Evolutionary conservation across 768 basidiomycete genomes (phyloP).

Genomic region (Kockovaella imperatae): DNA sequence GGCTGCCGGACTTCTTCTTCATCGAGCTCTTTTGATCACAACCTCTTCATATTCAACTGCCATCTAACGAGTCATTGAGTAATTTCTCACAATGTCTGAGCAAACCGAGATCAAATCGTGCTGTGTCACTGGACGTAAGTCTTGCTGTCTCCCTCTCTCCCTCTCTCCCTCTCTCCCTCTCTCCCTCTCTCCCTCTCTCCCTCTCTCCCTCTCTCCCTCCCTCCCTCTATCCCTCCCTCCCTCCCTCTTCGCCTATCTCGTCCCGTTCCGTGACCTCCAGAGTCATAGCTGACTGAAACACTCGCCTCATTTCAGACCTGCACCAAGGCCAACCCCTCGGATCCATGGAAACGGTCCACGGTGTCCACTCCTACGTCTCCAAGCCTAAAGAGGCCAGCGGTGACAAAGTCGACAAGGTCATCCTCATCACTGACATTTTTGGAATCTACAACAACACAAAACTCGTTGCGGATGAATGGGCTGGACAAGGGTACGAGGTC

Average conservation of each 20-base stretch:
- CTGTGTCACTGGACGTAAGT: constrained; percentile 39
- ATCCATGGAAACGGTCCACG: constrained; percentile 30
- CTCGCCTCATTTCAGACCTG: constrained; percentile 34
- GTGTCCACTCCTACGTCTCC: constrained; percentile 43
- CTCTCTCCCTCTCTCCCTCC: not conserved
- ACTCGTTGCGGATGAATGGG: constrained; percentile 44
- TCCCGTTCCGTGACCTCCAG: not conserved
- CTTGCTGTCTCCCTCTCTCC: not conserved
- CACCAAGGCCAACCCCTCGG: constrained; percentile 44
- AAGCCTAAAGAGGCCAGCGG: constrained; percentile 19
- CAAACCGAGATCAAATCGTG: constrained; percentile 31
- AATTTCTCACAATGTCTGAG: constrained; percentile 25
- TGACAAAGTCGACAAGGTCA: constrained; percentile 36
- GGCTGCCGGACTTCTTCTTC: too few species aligned
- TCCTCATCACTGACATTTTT: constrained; percentile 46
- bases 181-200: not conserved
- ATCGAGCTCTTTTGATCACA: too few species aligned
- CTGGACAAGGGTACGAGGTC: constrained; percentile 41
- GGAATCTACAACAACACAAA: constrained; percentile 41
- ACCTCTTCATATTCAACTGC: too few species aligned
- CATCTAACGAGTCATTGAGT: too few species aligned
- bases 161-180: not conserved
- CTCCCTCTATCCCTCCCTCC: not conserved
- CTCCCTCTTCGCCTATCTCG: not conserved
- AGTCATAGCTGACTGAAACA: not conserved